A percentile compares a stretch with the other conserved stretches of the same genome.
Evolutionary conservation across 306 rosid species (phyloP).

Genomic region (Quercus dentata): DNA sequence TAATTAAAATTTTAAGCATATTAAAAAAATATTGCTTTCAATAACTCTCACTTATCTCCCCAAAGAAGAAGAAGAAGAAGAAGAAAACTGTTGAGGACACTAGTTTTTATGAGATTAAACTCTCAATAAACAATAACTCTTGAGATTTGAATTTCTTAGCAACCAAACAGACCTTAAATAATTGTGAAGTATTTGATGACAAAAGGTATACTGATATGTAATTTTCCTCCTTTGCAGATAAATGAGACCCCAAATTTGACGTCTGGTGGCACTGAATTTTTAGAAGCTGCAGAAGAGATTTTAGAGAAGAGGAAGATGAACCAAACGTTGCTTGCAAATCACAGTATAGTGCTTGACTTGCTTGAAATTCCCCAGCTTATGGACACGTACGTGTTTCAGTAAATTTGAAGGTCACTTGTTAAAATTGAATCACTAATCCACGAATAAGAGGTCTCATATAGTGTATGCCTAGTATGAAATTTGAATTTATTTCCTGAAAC

Average conservation of each 20-base stretch:
- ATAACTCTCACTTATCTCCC: too few relatives aligned
- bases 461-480: background rate
- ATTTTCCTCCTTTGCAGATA: slow-evolving; percentile 48
- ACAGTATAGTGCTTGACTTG: slow-evolving; percentile 93
- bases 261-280: slow-evolving; percentile 84
- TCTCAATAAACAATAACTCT: too few relatives aligned
- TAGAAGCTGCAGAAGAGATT: slow-evolving; percentile 85
- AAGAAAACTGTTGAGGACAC: too few relatives aligned
- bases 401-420: slow-evolving; percentile 4
- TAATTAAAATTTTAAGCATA: too few relatives aligned
- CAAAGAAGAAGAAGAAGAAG: too few relatives aligned
- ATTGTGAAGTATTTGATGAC: background rate
- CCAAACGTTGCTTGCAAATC: slow-evolving; percentile 89
- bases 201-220: slow-evolving; percentile 13
- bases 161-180: too few relatives aligned
- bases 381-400: slow-evolving; percentile 69
- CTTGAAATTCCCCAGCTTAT: slow-evolving; percentile 97
- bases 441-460: background rate
- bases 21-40: too few relatives aligned
- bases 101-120: too few relatives aligned
- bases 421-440: background rate
- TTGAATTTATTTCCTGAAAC: background rate
- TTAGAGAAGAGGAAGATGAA: slow-evolving; percentile 96
- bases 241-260: slow-evolving; percentile 79
- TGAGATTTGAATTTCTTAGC: too few relatives aligned